Evolutionary conservation across 208 protist species (phyloP).

Genomic region (Trypanosoma congolense): DNA sequence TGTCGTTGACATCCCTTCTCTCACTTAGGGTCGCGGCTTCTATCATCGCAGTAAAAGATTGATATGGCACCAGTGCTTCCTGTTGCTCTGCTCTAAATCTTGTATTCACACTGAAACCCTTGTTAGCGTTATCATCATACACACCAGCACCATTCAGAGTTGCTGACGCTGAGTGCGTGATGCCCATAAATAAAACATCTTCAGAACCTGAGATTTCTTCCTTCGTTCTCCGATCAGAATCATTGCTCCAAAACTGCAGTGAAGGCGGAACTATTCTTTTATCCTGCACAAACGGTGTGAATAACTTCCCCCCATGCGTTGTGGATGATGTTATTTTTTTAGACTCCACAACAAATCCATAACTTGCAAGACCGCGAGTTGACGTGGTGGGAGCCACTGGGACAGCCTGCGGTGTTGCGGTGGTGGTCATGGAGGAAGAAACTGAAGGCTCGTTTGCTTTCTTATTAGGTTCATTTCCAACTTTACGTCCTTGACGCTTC

Average conservation of each 20-base stretch:
- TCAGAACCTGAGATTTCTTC: not conserved
- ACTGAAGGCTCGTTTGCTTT: not conserved
- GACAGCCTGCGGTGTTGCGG: not conserved
- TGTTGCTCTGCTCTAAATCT: too few relatives aligned
- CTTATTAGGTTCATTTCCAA: too few relatives aligned
- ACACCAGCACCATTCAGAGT: too few relatives aligned
- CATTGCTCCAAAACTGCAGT: conserved; percentile 58
- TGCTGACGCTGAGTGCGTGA: not conserved
- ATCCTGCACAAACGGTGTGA: conserved; percentile 76
- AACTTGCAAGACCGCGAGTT: conserved; percentile 39
- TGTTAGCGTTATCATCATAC: too few relatives aligned
- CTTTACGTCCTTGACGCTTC: too few relatives aligned
- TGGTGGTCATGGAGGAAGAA: not conserved
- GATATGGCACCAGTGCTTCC: not conserved
- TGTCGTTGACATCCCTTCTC: not conserved
- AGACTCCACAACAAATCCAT: conserved; percentile 44
- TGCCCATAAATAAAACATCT: not conserved
- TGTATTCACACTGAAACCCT: too few relatives aligned
- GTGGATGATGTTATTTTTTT: conserved; percentile 18
- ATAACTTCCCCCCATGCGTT: conserved; percentile 49
- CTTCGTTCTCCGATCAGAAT: not conserved
- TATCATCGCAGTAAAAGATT: conserved; percentile 19
- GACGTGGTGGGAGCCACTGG: not conserved
- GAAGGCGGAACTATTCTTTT: conserved; percentile 56
- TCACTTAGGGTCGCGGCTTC: conserved; percentile 1